Evolutionary conservation across 768 basidiomycete genomes (phyloP).

Genomic region (Mrakia blollopis): DNA sequence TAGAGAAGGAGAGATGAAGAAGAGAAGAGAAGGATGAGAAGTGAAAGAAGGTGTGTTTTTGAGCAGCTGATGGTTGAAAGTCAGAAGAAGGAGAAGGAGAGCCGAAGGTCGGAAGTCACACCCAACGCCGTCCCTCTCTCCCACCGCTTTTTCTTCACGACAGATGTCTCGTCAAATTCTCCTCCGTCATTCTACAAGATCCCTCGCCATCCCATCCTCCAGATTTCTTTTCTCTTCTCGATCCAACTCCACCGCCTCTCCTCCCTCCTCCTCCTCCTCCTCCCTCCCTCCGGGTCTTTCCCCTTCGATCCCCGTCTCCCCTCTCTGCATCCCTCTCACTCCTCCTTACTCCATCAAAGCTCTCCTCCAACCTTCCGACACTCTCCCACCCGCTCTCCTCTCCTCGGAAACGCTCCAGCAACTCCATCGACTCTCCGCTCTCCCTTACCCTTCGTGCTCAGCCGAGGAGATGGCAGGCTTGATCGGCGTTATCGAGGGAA

Average conservation of each 20-base stretch:
- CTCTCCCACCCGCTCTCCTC: background rate
- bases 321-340: constrained; percentile 16
- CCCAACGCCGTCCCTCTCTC: background rate
- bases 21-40: background rate
- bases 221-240: background rate
- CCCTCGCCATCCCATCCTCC: too few relatives aligned
- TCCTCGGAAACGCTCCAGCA: background rate
- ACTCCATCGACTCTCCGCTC: constrained; percentile 2
- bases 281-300: background rate
- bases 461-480: constrained; percentile 5
- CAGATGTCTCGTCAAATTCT: too few relatives aligned
- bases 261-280: background rate
- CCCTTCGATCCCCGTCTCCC: background rate
- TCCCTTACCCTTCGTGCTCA: constrained; percentile 9
- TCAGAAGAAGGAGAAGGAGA: background rate
- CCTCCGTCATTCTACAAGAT: too few relatives aligned
- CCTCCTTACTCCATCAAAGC: constrained; percentile 9
- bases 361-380: background rate
- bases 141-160: background rate
- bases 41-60: background rate
- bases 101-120: background rate
- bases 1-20: background rate
- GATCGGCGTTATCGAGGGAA: constrained; percentile 3
- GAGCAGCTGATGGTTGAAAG: background rate
- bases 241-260: background rate